Percentiles rank a stretch among this genome's conserved stretches.
These are phyloP conservation scores for Huntiella abstrusa DNA, from an alignment of 2,329 filamentous ascomycete genomes.

Conservation along the genomic window DNA sequence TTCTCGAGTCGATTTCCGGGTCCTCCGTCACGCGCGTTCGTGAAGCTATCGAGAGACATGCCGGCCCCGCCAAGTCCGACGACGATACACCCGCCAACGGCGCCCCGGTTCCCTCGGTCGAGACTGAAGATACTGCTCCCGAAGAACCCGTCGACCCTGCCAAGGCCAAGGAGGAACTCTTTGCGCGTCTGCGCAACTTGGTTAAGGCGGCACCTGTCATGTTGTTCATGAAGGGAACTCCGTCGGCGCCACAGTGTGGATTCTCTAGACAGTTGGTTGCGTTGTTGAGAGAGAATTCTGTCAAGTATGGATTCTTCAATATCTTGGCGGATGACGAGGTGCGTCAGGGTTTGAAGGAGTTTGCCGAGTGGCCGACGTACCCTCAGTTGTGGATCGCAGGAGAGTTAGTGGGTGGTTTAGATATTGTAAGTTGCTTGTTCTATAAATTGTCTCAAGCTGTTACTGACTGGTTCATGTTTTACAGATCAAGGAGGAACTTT, in stretches of 20 bases:
- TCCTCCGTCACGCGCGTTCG: constrained; percentile 77
- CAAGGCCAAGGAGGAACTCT: constrained; percentile 64
- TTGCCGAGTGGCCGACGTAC: constrained; percentile 96
- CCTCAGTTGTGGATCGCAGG: constrained; percentile 86
- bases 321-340: constrained; percentile 96
- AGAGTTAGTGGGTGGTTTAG: constrained; percentile 78
- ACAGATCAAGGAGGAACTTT: constrained; percentile 84
- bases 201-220: constrained; percentile 94
- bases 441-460: not conserved
- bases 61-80: constrained; percentile 20
- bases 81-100: constrained; percentile 20
- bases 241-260: constrained; percentile 69
- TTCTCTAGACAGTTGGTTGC: constrained; percentile 82
- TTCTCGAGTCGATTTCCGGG: constrained; percentile 73
- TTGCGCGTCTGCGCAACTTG: constrained; percentile 60
- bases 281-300: constrained; percentile 69
- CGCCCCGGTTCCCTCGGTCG: constrained; percentile 20
- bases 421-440: constrained; percentile 56
- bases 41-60: constrained; percentile 67
- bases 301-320: constrained; percentile 98
- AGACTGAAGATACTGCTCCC: not conserved
- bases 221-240: constrained; percentile 76
- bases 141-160: constrained; percentile 26
- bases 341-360: constrained; percentile 87
- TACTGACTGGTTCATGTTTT: not conserved